Percentiles rank a stretch among this genome's conserved stretches.
Conservation (phyloP, 192 early-diverging fungal species). For the Rhizophagus clarus region DNA sequence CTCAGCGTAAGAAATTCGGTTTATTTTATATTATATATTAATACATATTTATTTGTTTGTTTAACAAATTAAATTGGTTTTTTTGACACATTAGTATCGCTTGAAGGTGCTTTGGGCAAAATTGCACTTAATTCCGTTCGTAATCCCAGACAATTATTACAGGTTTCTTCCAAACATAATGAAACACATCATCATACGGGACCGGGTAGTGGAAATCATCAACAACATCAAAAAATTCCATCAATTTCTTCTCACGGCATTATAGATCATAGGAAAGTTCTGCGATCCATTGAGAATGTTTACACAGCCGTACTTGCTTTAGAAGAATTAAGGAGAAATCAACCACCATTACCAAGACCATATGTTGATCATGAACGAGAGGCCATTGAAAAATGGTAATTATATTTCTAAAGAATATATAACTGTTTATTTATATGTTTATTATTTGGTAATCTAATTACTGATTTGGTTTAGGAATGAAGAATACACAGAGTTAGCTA, state of each 20-base stretch:
- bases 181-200: constrained; percentile 19
- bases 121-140: constrained; percentile 87
- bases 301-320: constrained; percentile 78
- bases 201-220: constrained; percentile 37
- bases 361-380: constrained; percentile 54
- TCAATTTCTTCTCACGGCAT: constrained; percentile 53
- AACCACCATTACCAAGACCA: constrained; percentile 54
- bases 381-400: constrained; percentile 46
- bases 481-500: constrained; percentile 48
- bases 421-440: not conserved
- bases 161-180: constrained; percentile 58
- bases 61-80: not conserved
- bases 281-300: constrained; percentile 76
- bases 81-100: constrained; percentile 56
- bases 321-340: constrained; percentile 82
- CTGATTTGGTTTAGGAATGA: constrained; percentile 39
- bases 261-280: constrained; percentile 56
- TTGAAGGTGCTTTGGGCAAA: constrained; percentile 95
- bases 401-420: not conserved
- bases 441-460: not conserved
- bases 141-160: constrained; percentile 86
- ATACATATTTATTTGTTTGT: not conserved
- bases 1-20: constrained; percentile 57
- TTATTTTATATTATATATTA: not conserved
- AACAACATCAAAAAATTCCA: constrained; percentile 32